These are phyloP conservation scores for Neofusicoccum ribis DNA, from an alignment of 2,329 filamentous ascomycete genomes.

Conservation along the genomic window DNA sequence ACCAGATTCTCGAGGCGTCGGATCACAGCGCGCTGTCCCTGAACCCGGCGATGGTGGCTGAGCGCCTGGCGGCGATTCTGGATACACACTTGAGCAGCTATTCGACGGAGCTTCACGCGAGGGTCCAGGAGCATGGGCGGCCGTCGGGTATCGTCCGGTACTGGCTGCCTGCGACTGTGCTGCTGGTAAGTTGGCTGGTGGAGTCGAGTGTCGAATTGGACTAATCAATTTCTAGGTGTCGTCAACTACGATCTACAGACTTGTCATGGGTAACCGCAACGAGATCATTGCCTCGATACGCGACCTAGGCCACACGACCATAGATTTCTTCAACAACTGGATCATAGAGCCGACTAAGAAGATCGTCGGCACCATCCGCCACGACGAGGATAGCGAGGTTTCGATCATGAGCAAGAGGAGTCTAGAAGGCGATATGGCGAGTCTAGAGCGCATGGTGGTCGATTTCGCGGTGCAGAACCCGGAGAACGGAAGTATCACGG, in stretches of 20 bases:
- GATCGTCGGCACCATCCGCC: constrained; percentile 86
- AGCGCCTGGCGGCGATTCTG: constrained; percentile 69
- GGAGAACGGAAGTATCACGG: constrained; percentile 61
- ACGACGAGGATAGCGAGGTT: constrained; percentile 89
- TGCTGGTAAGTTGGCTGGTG: constrained; percentile 46
- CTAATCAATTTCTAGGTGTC: constrained; percentile 47
- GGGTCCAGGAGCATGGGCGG: constrained; percentile 68
- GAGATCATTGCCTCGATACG: constrained; percentile 79
- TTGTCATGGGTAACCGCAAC: constrained; percentile 71
- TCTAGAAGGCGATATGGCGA: constrained; percentile 84
- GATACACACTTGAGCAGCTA: constrained; percentile 69
- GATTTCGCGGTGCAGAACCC: constrained; percentile 90
- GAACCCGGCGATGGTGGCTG: constrained; percentile 59
- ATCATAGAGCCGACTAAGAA: constrained; percentile 82
- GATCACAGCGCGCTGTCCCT: constrained; percentile 29
- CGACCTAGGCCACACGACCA: constrained; percentile 73
- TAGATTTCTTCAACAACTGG: constrained; percentile 97
- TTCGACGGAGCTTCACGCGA: constrained; percentile 53
- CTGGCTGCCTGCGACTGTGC: constrained; percentile 75
- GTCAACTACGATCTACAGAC: constrained; percentile 79
- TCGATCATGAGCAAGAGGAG: constrained; percentile 95
- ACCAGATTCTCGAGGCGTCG: constrained; percentile 41
- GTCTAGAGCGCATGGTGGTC: constrained; percentile 95
- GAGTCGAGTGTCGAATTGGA: constrained; percentile 20
- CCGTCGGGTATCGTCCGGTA: constrained; percentile 77